A percentile compares a stretch with the other conserved stretches of the same genome.
These are phyloP conservation scores for Nosema granulosis DNA, from an alignment of 371 early-diverging fungal genomes.

Conservation along the genomic window DNA sequence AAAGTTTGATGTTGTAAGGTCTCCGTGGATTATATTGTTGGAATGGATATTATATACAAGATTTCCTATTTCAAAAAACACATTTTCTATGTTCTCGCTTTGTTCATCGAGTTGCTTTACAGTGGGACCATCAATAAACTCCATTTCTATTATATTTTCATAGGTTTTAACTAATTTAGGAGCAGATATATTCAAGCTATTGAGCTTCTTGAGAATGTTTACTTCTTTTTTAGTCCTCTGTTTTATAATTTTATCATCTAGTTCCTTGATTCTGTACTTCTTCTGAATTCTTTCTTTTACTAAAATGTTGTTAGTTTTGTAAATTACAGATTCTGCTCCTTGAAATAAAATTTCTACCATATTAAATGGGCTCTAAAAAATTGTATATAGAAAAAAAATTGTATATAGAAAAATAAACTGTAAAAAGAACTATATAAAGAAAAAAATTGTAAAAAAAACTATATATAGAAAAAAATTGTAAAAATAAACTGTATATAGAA, in stretches of 20 bases:
- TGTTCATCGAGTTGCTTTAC: slow-evolving; percentile 35
- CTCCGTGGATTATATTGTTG: slow-evolving; percentile 84
- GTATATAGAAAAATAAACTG: too few relatives aligned
- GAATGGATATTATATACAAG: slow-evolving; percentile 76
- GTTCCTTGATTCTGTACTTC: slow-evolving; percentile 57
- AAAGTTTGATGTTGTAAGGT: slow-evolving; percentile 92
- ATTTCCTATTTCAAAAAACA: slow-evolving; percentile 41
- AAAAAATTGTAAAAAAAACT: too few relatives aligned
- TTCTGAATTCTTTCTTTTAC: slow-evolving; percentile 59
- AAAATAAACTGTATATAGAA: too few relatives aligned
- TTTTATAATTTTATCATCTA: slow-evolving; percentile 59
- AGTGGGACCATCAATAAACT: slow-evolving; percentile 52
- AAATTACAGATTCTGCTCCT: slow-evolving; percentile 66
- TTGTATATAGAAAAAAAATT: too few relatives aligned
- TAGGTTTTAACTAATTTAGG: slow-evolving; percentile 24
- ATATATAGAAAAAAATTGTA: too few relatives aligned
- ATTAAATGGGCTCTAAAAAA: background rate
- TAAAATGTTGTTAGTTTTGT: slow-evolving; percentile 33
- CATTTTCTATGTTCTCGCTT: background rate
- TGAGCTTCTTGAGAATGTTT: slow-evolving; percentile 53
- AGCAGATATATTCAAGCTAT: slow-evolving; percentile 25
- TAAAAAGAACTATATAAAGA: too few relatives aligned
- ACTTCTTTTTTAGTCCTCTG: slow-evolving; percentile 58
- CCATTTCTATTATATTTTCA: slow-evolving; percentile 58
- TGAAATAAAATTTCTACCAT: slow-evolving; percentile 50